These are phyloP conservation scores for Coniochaeta sp. DNA, from an alignment of 2,329 filamentous ascomycete species.

Conservation along the genomic window DNA sequence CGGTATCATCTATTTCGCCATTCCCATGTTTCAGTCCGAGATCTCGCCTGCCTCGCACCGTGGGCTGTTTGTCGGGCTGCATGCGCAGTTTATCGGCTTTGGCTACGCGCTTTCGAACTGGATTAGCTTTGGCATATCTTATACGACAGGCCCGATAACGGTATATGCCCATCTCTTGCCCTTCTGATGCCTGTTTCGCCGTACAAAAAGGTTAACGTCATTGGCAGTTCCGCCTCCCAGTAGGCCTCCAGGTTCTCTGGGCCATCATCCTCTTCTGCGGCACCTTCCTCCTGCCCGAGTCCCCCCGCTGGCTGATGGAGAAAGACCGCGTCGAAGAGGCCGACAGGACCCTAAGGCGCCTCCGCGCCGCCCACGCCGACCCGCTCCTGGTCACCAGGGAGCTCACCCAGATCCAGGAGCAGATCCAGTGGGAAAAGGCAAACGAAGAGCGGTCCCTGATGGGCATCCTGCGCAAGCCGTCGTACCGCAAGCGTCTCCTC, in stretches of 20 bases:
- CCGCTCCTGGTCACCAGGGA: background rate
- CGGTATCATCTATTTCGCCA: slow-evolving; percentile 18
- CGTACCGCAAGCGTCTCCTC: slow-evolving; percentile 1
- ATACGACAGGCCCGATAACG: no score
- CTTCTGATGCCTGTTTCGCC: slow-evolving; percentile 17
- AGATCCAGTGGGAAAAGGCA: background rate
- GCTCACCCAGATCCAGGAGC: background rate
- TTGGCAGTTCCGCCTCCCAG: slow-evolving; percentile 36
- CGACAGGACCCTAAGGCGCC: background rate
- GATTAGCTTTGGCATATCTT: no score
- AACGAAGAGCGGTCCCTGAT: background rate
- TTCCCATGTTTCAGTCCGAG: slow-evolving; percentile 17
- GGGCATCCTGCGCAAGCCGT: background rate
- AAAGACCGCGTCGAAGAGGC: slow-evolving; percentile 3
- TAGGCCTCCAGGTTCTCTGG: slow-evolving; percentile 32
- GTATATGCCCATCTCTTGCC: background rate
- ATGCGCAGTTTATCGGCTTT: slow-evolving; percentile 3
- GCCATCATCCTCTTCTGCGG: slow-evolving; percentile 24
- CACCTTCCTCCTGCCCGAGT: slow-evolving; percentile 1
- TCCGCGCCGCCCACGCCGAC: background rate
- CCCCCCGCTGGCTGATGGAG: slow-evolving; percentile 2
- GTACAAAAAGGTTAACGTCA: no score
- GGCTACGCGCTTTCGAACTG: slow-evolving; percentile 30
- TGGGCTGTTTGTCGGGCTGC: slow-evolving; percentile 1
- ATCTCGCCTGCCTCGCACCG: slow-evolving; percentile 24